Percentiles rank a stretch among this genome's conserved stretches.
Conservation (phyloP, 1,284 basidiomycete genomes). For the Ceratobasidium sp. region DNA sequence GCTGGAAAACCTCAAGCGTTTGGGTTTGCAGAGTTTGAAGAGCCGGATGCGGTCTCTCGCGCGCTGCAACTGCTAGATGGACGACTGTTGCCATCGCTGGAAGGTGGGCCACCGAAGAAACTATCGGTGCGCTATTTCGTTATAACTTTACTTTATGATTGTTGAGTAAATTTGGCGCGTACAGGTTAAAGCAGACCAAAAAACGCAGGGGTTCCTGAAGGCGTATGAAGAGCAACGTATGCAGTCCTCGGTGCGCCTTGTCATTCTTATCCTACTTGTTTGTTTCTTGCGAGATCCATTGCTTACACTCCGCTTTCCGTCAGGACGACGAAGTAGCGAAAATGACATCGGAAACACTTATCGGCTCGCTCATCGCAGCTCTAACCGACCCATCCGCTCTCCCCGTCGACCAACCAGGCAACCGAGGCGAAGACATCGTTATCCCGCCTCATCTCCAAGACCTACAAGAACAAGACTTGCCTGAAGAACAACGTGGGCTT, state of each 20-base stretch:
- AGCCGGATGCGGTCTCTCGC: slow-evolving; percentile 87
- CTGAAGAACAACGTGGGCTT: slow-evolving; percentile 92
- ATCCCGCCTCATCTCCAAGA: slow-evolving; percentile 96
- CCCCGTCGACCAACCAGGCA: slow-evolving; percentile 72
- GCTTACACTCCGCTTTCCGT: background rate
- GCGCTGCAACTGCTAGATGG: slow-evolving; percentile 85
- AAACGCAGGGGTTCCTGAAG: slow-evolving; percentile 87
- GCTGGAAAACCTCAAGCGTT: slow-evolving; percentile 94
- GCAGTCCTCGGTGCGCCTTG: slow-evolving; percentile 76
- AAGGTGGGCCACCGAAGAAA: slow-evolving; percentile 87
- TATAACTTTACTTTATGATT: slow-evolving; percentile 33
- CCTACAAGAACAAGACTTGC: slow-evolving; percentile 92
- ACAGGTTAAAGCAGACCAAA: slow-evolving; percentile 93
- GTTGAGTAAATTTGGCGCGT: slow-evolving; percentile 49
- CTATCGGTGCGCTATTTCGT: slow-evolving; percentile 74
- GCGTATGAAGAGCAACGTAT: slow-evolving; percentile 84
- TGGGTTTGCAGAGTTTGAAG: slow-evolving; percentile 93
- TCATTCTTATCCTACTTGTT: background rate
- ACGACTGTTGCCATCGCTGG: slow-evolving; percentile 86
- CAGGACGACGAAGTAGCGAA: slow-evolving; percentile 77
- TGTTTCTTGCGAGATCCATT: background rate
- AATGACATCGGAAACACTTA: slow-evolving; percentile 57
- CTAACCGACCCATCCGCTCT: slow-evolving; percentile 64
- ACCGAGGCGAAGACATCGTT: slow-evolving; percentile 66
- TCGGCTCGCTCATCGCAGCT: slow-evolving; percentile 55